phyloP scores from a whole-genome alignment of 805 yeast species.

The Candida alai region DNA sequence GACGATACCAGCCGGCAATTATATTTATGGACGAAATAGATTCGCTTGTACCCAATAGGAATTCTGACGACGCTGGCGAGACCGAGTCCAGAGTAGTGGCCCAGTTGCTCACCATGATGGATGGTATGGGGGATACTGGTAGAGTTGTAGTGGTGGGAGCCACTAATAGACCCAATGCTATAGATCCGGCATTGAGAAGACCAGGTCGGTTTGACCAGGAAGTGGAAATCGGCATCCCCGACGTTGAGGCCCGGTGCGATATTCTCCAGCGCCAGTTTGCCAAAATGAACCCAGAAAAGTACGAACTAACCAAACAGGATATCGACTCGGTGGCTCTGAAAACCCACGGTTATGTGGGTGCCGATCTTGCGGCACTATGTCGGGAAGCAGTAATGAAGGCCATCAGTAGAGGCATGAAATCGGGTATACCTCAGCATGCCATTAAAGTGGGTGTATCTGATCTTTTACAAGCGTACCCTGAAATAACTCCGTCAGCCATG shows the following conservation, averaged over 20 bases:
- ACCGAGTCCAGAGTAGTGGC: conserved; percentile 90
- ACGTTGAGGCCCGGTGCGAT: conserved; percentile 70
- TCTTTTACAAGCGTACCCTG: conserved; percentile 66
- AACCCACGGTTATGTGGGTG: conserved; percentile 98
- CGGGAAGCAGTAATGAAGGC: conserved; percentile 87
- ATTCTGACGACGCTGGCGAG: conserved; percentile 83
- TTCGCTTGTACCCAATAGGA: conserved; percentile 81
- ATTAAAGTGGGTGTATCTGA: conserved; percentile 53
- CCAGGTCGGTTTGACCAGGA: conserved; percentile 91
- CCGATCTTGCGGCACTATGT: conserved; percentile 83
- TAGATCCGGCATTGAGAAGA: conserved; percentile 71
- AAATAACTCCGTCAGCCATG: conserved; percentile 96
- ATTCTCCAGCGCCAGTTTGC: conserved; percentile 63
- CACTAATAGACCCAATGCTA: conserved; percentile 64
- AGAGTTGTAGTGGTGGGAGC: conserved; percentile 71
- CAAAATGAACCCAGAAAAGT: conserved; percentile 43
- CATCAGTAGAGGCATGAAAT: conserved; percentile 56
- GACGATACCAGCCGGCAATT: conserved; percentile 79
- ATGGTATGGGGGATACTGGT: conserved; percentile 65
- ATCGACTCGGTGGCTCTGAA: conserved; percentile 62
- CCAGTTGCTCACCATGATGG: conserved; percentile 78
- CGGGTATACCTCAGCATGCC: conserved; percentile 20
- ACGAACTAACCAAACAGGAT: conserved; percentile 49
- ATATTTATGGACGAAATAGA: conserved; percentile 92
- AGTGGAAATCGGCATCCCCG: conserved; percentile 89